These are phyloP conservation scores for Penicillium subrubescens DNA, from an alignment of 495 filamentous ascomycete genomes.

Conservation along the genomic window DNA sequence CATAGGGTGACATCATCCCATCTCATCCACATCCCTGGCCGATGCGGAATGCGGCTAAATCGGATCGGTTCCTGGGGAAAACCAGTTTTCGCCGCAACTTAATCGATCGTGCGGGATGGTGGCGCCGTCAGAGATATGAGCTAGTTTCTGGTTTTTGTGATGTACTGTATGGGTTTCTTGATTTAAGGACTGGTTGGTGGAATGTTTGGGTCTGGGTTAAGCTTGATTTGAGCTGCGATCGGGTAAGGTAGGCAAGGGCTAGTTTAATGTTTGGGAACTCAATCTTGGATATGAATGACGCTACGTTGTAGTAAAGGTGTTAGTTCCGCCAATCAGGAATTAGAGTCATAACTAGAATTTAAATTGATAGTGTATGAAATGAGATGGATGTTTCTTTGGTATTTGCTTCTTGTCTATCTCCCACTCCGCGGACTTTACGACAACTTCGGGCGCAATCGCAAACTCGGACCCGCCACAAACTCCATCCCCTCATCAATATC, in stretches of 20 bases:
- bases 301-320: neutral
- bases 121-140: neutral
- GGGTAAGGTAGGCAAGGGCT: neutral
- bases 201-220: neutral
- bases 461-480: slow-evolving; percentile 30
- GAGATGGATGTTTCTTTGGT: neutral
- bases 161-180: neutral
- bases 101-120: neutral
- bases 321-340: neutral
- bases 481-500: slow-evolving; percentile 43
- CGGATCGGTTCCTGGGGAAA: slow-evolving; percentile 3
- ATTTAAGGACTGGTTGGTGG: too few relatives aligned
- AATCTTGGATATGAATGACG: neutral
- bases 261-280: neutral
- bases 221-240: neutral
- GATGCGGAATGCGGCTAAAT: slow-evolving; percentile 1
- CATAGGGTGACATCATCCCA: slow-evolving; percentile 7
- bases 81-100: slow-evolving; percentile 7
- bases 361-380: neutral
- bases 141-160: neutral
- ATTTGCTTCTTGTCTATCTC: neutral
- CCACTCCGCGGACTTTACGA: slow-evolving; percentile 13
- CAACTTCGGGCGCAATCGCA: slow-evolving; percentile 26
- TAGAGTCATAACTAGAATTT: neutral
- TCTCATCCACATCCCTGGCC: neutral